Conservation (phyloP, 208 protist genomes). For the Wallacemonas sp. region DNA sequence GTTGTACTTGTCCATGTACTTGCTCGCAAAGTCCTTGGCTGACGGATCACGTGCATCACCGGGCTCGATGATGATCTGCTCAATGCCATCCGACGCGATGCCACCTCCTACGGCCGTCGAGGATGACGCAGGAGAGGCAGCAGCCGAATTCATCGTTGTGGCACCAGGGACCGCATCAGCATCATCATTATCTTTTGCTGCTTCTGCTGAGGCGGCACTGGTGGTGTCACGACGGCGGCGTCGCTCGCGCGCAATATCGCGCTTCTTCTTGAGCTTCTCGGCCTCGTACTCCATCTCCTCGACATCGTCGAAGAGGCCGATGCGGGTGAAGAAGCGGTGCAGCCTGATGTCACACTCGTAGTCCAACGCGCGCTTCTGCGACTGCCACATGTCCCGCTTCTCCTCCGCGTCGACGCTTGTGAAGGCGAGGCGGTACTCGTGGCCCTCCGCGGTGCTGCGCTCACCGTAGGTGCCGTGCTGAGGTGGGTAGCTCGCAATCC, state of each 20-base stretch:
- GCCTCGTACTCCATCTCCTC: slow-evolving; percentile 82
- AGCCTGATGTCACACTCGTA: slow-evolving; percentile 88
- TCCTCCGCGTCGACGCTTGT: slow-evolving; percentile 73
- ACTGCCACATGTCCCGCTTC: slow-evolving; percentile 65
- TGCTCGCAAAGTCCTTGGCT: slow-evolving; percentile 11
- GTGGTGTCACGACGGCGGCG: slow-evolving; percentile 22
- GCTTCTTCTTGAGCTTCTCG: slow-evolving; percentile 59
- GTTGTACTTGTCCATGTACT: slow-evolving; percentile 15
- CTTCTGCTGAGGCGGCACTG: too few species aligned
- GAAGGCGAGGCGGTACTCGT: slow-evolving; percentile 79
- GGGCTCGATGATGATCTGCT: slow-evolving; percentile 16
- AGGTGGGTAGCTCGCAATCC: slow-evolving; percentile 50
- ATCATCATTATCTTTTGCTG: too few species aligned
- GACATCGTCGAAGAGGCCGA: slow-evolving; percentile 62
- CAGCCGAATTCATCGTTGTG: background rate
- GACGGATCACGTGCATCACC: background rate
- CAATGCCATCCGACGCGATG: slow-evolving; percentile 20
- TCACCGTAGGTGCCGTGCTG: slow-evolving; percentile 67
- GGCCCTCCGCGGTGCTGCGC: slow-evolving; percentile 60
- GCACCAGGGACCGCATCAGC: background rate
- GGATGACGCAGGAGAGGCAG: slow-evolving; percentile 9
- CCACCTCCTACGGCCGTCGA: slow-evolving; percentile 15
- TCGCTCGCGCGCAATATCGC: slow-evolving; percentile 44
- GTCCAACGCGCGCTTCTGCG: slow-evolving; percentile 76
- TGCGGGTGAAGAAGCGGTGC: slow-evolving; percentile 44